These are phyloP conservation scores for Xanthoparmelia taractica DNA, from an alignment of 495 filamentous ascomycete species.

Conservation along the genomic window DNA sequence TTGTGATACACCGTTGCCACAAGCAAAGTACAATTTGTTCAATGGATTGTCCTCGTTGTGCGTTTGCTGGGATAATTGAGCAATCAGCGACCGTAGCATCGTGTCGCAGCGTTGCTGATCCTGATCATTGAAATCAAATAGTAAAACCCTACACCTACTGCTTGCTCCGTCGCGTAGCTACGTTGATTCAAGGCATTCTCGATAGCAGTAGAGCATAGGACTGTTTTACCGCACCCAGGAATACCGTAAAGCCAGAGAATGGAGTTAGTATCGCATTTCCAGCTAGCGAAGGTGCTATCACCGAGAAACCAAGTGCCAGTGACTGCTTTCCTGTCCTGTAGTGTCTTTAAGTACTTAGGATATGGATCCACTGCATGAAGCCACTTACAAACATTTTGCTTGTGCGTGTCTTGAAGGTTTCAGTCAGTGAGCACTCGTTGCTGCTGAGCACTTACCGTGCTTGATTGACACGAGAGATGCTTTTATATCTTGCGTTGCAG, in stretches of 20 bases:
- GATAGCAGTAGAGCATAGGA: slow-evolving; percentile 31
- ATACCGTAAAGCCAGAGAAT: slow-evolving; percentile 35
- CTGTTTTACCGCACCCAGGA: slow-evolving; percentile 36
- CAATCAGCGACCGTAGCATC: slow-evolving; percentile 29
- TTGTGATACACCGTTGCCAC: too few relatives aligned
- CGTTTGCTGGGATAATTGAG: too few relatives aligned
- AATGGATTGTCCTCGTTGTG: too few relatives aligned
- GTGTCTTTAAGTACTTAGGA: slow-evolving; percentile 22
- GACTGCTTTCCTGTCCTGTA: slow-evolving; percentile 3
- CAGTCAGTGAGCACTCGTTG: neutral
- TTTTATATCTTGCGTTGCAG: neutral
- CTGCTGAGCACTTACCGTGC: neutral
- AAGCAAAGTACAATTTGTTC: too few relatives aligned
- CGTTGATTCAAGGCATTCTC: neutral
- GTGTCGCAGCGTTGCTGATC: slow-evolving; percentile 25
- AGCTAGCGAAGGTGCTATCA: slow-evolving; percentile 24
- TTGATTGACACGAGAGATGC: too few relatives aligned
- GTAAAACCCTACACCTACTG: slow-evolving; percentile 28
- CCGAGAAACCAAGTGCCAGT: slow-evolving; percentile 32
- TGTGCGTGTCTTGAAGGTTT: neutral
- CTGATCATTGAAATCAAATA: slow-evolving; percentile 34
- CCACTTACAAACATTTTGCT: slow-evolving; percentile 15
- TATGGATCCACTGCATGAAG: slow-evolving; percentile 25
- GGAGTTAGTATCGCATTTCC: slow-evolving; percentile 21
- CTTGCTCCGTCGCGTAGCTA: slow-evolving; percentile 5